These are phyloP conservation scores for Acacia melanoxylon DNA, from an alignment of 306 rosid genomes.

Conservation along the genomic window DNA sequence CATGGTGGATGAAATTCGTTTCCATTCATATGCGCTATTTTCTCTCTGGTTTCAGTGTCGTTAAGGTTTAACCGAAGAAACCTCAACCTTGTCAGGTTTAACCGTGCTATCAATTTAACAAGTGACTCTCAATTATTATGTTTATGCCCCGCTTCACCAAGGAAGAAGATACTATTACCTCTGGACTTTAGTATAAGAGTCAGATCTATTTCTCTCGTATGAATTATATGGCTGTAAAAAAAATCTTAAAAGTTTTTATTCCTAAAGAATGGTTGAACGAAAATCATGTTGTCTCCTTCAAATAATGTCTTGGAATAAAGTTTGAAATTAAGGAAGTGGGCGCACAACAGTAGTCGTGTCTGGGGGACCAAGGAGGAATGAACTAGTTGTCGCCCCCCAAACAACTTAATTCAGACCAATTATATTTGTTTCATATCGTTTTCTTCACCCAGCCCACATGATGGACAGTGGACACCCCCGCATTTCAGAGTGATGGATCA, in stretches of 20 bases:
- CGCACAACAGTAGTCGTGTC: conserved; percentile 3
- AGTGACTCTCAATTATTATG: background rate
- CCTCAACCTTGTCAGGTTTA: background rate
- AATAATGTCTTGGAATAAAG: background rate
- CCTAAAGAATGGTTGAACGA: background rate
- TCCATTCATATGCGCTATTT: conserved; percentile 6
- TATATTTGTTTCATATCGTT: conserved; percentile 33
- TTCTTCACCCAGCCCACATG: conserved; percentile 29
- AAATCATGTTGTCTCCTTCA: background rate
- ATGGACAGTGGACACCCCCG: conserved; percentile 31
- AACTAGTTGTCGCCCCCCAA: conserved; percentile 24
- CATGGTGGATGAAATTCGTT: conserved; percentile 18
- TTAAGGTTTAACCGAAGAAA: background rate
- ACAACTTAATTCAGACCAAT: conserved; percentile 29
- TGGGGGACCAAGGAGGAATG: conserved; percentile 34
- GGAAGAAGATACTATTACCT: background rate
- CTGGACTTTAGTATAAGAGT: too few species aligned
- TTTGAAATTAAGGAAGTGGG: background rate
- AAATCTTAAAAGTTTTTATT: background rate
- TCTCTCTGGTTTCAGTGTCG: background rate
- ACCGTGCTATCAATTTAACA: background rate
- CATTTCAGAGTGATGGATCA: conserved; percentile 17
- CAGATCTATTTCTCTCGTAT: background rate
- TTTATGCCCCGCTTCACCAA: background rate
- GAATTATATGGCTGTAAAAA: background rate